These are phyloP conservation scores for Phaeosphaeria sp. DNA, from an alignment of 2,329 filamentous ascomycete species.

Conservation along the genomic window DNA sequence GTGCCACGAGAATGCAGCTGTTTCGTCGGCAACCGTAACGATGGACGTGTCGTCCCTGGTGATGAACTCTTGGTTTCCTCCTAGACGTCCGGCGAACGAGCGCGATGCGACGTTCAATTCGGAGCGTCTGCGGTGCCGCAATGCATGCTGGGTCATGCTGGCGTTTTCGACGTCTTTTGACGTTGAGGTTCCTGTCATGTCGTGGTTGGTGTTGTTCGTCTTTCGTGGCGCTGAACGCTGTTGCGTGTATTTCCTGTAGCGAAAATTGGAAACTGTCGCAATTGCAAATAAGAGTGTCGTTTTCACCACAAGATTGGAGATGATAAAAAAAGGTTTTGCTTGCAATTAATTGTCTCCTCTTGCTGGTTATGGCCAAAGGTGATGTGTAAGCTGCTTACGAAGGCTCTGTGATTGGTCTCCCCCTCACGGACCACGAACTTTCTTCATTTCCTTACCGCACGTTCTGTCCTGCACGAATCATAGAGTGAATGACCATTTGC, in stretches of 20 bases:
- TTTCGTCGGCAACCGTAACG: slow-evolving; percentile 36
- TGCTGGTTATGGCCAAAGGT: background rate
- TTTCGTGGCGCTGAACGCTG: background rate
- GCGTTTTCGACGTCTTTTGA: slow-evolving; percentile 15
- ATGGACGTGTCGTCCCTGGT: slow-evolving; percentile 24
- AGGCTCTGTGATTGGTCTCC: background rate
- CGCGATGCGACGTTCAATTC: slow-evolving; percentile 18
- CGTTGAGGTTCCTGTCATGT: slow-evolving; percentile 3
- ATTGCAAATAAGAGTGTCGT: background rate
- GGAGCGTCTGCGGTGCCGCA: slow-evolving; percentile 9
- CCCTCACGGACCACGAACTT: background rate
- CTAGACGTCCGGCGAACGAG: slow-evolving; percentile 43
- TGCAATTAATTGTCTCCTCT: background rate
- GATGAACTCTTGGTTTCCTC: slow-evolving; percentile 45
- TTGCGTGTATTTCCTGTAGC: background rate
- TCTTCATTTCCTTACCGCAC: background rate
- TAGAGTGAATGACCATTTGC: too few relatives aligned
- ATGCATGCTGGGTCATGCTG: slow-evolving; percentile 3
- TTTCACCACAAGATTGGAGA: background rate
- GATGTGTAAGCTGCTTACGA: background rate
- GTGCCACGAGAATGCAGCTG: slow-evolving; percentile 25
- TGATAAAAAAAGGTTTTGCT: background rate
- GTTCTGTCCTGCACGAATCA: too few relatives aligned
- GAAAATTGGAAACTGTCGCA: background rate
- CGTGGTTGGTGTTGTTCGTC: background rate